Evolutionary conservation across 768 basidiomycete genomes (phyloP), one percentile per base, ranked within the genome.

Genomic region (Panaeolus cyanescens): DNA sequence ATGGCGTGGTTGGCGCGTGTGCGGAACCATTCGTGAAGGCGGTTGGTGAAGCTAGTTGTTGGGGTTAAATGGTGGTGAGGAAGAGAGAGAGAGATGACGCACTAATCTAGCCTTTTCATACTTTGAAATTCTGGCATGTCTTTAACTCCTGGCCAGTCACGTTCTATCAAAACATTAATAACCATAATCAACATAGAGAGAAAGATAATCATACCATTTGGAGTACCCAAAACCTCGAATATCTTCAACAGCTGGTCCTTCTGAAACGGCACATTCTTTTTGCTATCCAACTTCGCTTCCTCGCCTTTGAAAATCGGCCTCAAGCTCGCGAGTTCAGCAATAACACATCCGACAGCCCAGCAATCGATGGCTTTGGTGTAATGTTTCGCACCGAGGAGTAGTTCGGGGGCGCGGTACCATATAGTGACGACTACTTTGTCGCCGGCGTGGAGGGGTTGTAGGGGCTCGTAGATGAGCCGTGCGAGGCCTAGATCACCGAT

Each of bases 381-480:
- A 74, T 99, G 97, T 64, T 95, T 94, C 0, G 96, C 95, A 28
- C 97, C 96, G 77, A 99, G 83, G 9, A 99, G 83, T 2, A 99
- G 85, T 71, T 99, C 97, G 0, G 97, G 97, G 6, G 95, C 94
- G 56, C 97, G 92, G 72, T 99, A 99, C 97, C 97, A 99, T 70
- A 99, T 99, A 0, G 97, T 99, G 12, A 99, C 97, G 33, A 99
- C 97, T 28, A 99, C 96, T 69, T 99, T 99, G 77, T 99, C 97
- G 15, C 96, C 96, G 0, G 88, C 88, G 71, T 93, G 95, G 2
- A 99, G 80, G 1, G 92, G 90, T 65, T 97, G 95, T 1, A 99
- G 81, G 5, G 97, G 97, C 62, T 94, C 88, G 69, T 95, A 90
- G 60, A 92, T 90, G 31, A 99, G 82, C 32, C 97, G 85, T 1